Base-by-base conservation (phyloP, 192 early-diverging fungal species). In the Mortierella hygrophila region DNA sequence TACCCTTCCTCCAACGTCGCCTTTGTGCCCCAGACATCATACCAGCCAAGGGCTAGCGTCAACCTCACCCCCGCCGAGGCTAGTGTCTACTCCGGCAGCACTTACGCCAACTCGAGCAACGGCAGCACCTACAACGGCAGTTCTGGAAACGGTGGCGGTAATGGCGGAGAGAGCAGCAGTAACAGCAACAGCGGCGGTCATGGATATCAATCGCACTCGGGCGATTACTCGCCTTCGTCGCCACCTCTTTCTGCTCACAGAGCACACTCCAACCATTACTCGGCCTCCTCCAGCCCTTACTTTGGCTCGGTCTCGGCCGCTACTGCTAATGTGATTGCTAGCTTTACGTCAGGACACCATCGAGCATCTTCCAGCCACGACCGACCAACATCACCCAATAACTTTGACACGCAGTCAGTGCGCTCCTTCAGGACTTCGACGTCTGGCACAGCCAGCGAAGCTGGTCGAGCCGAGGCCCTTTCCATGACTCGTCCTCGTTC, bases 361-460 rank as follows among this genome's bases (percentile, higher is more conserved):
- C 75, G 84, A 29, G 84, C 46, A 1, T 81, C 84, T 40, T 86
- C 84, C 23, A 72, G 84, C 8, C 32, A 72, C 40, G 84, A 86
- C 75, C 70, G 84, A 8, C 84, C 84, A 13, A 86, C 72, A 1
- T 86, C 84, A 21, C 84, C 84, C 41, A 80, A 60, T 63, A 83
- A 74, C 72, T 78, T 54, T 74, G 84, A 86, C n/a, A 69, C 84
- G 0, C 79, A 80, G 46, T 86, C 84, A 42, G 35, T 86, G 10
- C 74, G 84, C 16, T 86, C 84, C 11, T 81, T 29, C 68, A 80
- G 84, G 72, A 86, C 84, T 3, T 86, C 83, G n/a, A 86, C 83
- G 38, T 86, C 84, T 41, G 84, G 79, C 15, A 85, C 83, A 1
- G 37, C 72, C 3, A 86, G 84, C 38, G 84, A 86, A 49, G 84